Evolutionary conservation across 352 stramenopile species (phyloP).

Genomic region (Pythium phragmitis): DNA sequence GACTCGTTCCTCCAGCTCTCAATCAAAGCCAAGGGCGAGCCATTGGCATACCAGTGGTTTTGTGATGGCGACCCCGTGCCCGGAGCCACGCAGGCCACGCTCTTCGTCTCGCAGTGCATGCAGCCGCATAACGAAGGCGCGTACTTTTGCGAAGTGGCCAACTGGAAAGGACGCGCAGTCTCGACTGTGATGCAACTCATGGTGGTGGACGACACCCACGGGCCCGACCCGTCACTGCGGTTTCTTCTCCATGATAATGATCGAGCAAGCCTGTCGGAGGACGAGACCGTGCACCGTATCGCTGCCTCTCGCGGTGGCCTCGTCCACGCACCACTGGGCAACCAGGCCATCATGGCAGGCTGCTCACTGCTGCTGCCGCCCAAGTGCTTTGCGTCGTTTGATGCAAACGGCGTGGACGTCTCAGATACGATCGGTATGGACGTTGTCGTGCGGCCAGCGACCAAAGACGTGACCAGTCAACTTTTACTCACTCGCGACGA

Average conservation of each 20-base stretch:
- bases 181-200: constrained; percentile 38
- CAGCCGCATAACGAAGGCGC: constrained; percentile 53
- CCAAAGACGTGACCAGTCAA: not conserved
- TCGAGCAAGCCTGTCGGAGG: not conserved
- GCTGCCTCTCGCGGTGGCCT: constrained; percentile 38
- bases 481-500: constrained; percentile 24
- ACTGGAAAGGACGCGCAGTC: constrained; percentile 39
- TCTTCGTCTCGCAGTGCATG: constrained; percentile 54
- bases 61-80: constrained; percentile 31
- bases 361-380: constrained; percentile 51
- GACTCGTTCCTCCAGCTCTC: constrained; percentile 52
- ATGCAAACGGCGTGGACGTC: constrained; percentile 41
- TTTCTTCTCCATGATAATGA: constrained; percentile 40
- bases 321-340: constrained; percentile 16
- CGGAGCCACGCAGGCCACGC: constrained; percentile 40
- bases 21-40: constrained; percentile 62
- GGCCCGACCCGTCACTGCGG: constrained; percentile 37
- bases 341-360: constrained; percentile 14
- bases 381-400: constrained; percentile 44
- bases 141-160: constrained; percentile 62
- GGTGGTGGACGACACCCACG: constrained; percentile 49
- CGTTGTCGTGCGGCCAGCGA: constrained; percentile 34
- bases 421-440: constrained; percentile 52
- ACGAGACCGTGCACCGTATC: constrained; percentile 33
- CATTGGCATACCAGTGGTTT: constrained; percentile 70